Evolutionary conservation across 2,329 filamentous ascomycete genomes (phyloP), one percentile per base, ranked within the genome.

Genomic region (Fusarium ambrosium): DNA sequence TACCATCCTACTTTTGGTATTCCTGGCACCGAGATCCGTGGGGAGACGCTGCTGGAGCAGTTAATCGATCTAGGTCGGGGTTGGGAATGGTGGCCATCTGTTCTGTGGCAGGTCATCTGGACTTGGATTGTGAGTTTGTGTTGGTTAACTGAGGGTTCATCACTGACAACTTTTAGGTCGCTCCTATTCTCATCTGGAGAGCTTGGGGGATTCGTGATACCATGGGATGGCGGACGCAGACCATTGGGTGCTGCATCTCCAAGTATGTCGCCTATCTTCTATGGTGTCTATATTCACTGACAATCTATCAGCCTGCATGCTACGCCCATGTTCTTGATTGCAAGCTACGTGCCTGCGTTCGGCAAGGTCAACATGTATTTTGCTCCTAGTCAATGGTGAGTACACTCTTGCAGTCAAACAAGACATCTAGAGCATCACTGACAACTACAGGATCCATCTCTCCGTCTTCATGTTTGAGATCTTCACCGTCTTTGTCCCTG

Each of bases 251-350:
- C 76, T 83, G 83, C 56, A 72, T 87, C 64, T 82, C 85, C 37
- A 83, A 82, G 85, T 86, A 69, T 65, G 83, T 79, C 2, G 22
- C 45, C 16, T 20, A 14, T 16, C 36, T 24, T 5, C 2, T 8
- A 6, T 11, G 6, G 0, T 2, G 14, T n/a, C 37, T 22, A n/a
- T 41, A 34, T 20, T 34, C 34, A 32, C 70, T 69, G 55, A 68
- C 64, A 67, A 14, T 9, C 16, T 27, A 29, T 22, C 45, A 90
- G 89, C 55, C 85, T 93, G 11, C 90, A 88, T 48, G 91, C 90
- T 13, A 89, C 90, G 3, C 91, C 92, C 0, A 86, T 93, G 83
- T 93, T 90, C 89, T 85, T 93, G 39, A 82, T 91, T 39, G 91
- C 89, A 45, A 84, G 89, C 2, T 86, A 88, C 67, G 83, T 85